Evolutionary conservation across 139 green algal species (phyloP), one percentile per base, ranked within the genome.

Genomic region (Coelastrella sp.): DNA sequence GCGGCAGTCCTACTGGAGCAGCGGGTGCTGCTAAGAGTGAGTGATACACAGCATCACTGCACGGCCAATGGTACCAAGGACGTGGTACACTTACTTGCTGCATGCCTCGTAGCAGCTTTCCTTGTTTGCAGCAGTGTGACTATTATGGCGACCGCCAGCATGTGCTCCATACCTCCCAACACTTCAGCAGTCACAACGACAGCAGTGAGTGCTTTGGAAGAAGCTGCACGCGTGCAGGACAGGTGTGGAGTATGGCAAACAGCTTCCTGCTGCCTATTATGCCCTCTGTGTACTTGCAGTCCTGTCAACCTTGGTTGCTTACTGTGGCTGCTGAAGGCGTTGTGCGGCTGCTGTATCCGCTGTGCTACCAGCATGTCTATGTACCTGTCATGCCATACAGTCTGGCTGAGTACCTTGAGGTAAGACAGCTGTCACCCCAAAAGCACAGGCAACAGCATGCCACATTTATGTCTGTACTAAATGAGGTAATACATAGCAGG

Each of bases 1-100:
- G 49, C 92, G 58, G 91, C 91, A 91, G 93, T 95, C 78, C 79
- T 95, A 25, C 84, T 95, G 88, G 93, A 95, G 82, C 86, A 90
- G 9, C 87, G 90, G 1, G 93, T 95, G 61, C 85, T 94, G 90
- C 89, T 95, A 60, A 61, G 89, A 35, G 87, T 90, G 76, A 76
- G 87, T 12, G 35, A 57, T 82, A 72, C 63, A 72, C 63, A 14
- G 3, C 35, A 49, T 49, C 35, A 49, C 35, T 49, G 35, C 35
- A 49, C 35, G 35, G 35, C 35, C 35, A 49, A 49, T 49, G 35
- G 35, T 49, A 49, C 35, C 35, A 49, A 49, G 35, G 35, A 49
- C 35, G 3, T 49, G 35, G 35, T 49, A 49, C 35, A 3, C 35
- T 49, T 49, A 49, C 35, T 49, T 49, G 35, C 35, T 49, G 35